phyloP scores from a whole-genome alignment of 1,284 basidiomycete genomes.

The Caloboletus inedulis region DNA sequence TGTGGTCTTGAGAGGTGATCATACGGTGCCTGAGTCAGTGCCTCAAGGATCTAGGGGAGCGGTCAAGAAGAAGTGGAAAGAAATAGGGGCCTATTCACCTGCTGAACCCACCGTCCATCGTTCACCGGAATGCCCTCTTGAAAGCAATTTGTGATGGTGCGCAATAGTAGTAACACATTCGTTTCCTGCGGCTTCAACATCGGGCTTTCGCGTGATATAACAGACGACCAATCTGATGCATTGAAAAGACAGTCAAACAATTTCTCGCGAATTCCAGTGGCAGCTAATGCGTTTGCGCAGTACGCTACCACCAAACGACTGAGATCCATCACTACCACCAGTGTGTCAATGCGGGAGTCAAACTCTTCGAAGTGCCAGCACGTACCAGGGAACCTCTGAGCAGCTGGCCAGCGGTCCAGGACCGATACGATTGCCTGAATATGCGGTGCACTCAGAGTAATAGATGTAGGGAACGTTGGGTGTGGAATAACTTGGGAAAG shows the following conservation, averaged over 20 bases:
- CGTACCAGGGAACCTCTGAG: constrained; percentile 80
- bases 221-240: constrained; percentile 62
- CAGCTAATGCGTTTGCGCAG: constrained; percentile 51
- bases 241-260: constrained; percentile 65
- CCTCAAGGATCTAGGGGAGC: constrained; percentile 50
- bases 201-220: constrained; percentile 48
- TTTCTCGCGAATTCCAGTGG: constrained; percentile 44
- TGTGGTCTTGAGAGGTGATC: constrained; percentile 63
- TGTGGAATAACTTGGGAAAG: constrained; percentile 54
- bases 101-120: constrained; percentile 49
- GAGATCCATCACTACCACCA: constrained; percentile 76
- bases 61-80: constrained; percentile 1
- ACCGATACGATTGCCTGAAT: constrained; percentile 63
- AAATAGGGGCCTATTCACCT: constrained; percentile 37
- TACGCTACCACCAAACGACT: constrained; percentile 74
- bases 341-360: background rate
- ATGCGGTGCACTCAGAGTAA: constrained; percentile 45
- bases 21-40: constrained; percentile 50
- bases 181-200: constrained; percentile 75
- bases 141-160: constrained; percentile 81
- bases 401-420: constrained; percentile 76
- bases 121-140: constrained; percentile 47
- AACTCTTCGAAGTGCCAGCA: background rate
- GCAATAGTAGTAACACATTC: constrained; percentile 81
- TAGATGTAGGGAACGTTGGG: constrained; percentile 33